Percentiles rank a stretch among this genome's conserved stretches.
These are phyloP conservation scores for Ambrosiella cleistominuta DNA, from an alignment of 2,329 filamentous ascomycete species.

Conservation along the genomic window DNA sequence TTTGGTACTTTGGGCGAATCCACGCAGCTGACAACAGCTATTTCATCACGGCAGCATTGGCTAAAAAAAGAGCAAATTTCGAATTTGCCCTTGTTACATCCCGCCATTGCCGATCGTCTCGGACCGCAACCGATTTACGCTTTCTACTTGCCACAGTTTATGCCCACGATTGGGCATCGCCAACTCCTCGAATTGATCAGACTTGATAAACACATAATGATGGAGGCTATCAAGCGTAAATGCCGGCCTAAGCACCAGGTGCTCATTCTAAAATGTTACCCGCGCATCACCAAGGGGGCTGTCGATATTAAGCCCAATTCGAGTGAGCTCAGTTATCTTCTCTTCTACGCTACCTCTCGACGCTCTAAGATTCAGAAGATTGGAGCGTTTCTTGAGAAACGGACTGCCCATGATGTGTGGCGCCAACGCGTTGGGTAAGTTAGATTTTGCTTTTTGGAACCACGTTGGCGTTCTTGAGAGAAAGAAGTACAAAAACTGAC, in stretches of 20 bases:
- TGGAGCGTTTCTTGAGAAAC: slow-evolving; percentile 83
- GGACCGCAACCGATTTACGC: no score
- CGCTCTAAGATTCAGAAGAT: slow-evolving; percentile 94
- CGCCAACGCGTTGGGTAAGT: slow-evolving; percentile 67
- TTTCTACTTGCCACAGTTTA: no score
- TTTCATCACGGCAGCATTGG: no score
- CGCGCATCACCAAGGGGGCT: slow-evolving; percentile 74
- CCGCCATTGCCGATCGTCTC: no score
- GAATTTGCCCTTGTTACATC: no score
- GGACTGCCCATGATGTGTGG: slow-evolving; percentile 82
- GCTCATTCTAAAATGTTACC: slow-evolving; percentile 89
- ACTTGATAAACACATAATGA: slow-evolving; percentile 21
- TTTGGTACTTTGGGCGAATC: no score
- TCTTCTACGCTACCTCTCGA: slow-evolving; percentile 91
- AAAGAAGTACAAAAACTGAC: background rate
- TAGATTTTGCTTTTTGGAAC: background rate
- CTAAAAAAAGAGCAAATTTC: no score
- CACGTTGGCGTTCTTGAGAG: background rate
- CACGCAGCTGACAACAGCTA: no score
- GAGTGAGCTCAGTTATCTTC: slow-evolving; percentile 87
- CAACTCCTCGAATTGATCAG: slow-evolving; percentile 10
- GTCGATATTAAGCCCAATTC: slow-evolving; percentile 91
- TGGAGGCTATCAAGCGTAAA: slow-evolving; percentile 49
- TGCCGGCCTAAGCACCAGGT: slow-evolving; percentile 93
- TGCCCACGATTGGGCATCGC: background rate